Percentiles rank a stretch among this genome's conserved stretches.
These are phyloP conservation scores for Eimeria acervulina DNA, from an alignment of 169 alveolate genomes.

Conservation along the genomic window DNA sequence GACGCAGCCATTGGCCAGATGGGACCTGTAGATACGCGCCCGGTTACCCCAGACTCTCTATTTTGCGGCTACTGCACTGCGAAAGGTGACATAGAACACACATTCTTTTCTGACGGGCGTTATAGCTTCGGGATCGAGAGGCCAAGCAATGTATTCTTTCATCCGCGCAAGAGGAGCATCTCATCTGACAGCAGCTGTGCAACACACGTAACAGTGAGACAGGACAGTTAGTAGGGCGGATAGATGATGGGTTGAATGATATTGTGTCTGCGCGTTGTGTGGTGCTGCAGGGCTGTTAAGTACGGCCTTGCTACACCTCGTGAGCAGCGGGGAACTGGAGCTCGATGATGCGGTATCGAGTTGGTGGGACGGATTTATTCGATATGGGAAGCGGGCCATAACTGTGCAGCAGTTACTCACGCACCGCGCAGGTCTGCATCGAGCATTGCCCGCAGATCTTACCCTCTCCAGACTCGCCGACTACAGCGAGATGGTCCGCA, in stretches of 20 bases:
- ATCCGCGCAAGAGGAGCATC: neutral
- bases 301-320: constrained; percentile 86
- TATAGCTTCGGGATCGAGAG: neutral
- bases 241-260: neutral
- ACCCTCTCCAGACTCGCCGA: constrained; percentile 81
- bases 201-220: neutral
- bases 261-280: neutral
- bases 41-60: constrained; percentile 82
- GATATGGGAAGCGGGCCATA: constrained; percentile 87
- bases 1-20: constrained; percentile 85
- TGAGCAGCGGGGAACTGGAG: constrained; percentile 82
- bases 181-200: neutral
- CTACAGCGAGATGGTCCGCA: constrained; percentile 84
- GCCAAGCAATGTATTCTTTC: neutral
- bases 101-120: neutral
- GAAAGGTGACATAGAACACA: constrained; percentile 29
- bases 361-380: constrained; percentile 90
- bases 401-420: constrained; percentile 87
- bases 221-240: neutral
- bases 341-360: constrained; percentile 88
- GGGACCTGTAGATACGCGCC: constrained; percentile 86
- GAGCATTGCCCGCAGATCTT: constrained; percentile 85
- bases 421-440: constrained; percentile 88
- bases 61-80: constrained; percentile 83
- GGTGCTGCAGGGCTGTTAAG: constrained; percentile 84